phyloP scores from a whole-genome alignment of 768 basidiomycete genomes.

The Filobasidium floriforme region DNA sequence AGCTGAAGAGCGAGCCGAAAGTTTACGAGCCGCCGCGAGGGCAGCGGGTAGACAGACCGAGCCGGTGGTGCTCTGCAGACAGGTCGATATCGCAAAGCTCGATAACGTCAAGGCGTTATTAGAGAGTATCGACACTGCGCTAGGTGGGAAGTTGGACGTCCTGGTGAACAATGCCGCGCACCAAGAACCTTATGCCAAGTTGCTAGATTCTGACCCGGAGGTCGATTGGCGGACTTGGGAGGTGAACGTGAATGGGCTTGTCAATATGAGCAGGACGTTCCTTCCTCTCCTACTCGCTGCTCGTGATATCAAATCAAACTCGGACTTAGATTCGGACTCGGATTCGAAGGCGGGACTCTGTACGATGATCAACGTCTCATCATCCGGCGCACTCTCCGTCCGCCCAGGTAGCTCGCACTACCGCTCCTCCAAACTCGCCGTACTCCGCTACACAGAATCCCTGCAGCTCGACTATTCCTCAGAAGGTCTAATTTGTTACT shows the following conservation, averaged over 20 bases:
- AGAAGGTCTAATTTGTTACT: not conserved
- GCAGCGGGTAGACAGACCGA: not conserved
- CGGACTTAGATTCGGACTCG: too few species aligned
- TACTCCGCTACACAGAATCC: not conserved
- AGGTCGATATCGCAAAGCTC: not conserved
- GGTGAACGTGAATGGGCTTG: not conserved
- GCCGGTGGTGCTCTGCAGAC: not conserved
- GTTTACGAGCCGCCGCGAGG: not conserved
- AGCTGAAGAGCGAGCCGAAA: not conserved
- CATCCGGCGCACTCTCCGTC: not conserved
- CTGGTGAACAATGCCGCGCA: constrained; percentile 24
- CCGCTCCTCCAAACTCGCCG: constrained; percentile 1
- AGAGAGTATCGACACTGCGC: not conserved
- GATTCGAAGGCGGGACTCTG: not conserved
- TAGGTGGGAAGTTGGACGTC: constrained; percentile 9
- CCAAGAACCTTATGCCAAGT: constrained; percentile 11
- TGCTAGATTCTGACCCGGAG: constrained; percentile 18
- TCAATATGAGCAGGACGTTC: not conserved
- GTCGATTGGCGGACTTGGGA: constrained; percentile 3
- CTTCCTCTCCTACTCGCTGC: not conserved
- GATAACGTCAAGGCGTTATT: not conserved
- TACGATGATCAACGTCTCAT: constrained; percentile 1
- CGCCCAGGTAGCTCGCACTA: not conserved
- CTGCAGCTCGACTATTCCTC: not conserved
- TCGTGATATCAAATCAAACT: too few species aligned